Evolutionary conservation across 371 early-diverging fungal species (phyloP).

Genomic region (Mycotypha africana): DNA sequence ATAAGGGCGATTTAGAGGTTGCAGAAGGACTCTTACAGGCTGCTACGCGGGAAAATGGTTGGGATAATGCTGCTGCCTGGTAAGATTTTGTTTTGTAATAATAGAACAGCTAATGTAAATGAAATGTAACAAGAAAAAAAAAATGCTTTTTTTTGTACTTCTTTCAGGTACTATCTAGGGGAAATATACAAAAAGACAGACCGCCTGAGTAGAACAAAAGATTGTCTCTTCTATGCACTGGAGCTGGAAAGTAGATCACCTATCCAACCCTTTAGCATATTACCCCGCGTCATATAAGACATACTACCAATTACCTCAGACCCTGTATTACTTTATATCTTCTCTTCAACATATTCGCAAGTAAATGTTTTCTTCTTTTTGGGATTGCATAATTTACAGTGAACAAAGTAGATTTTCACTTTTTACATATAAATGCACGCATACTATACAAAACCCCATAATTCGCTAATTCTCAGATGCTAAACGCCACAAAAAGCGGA

Average conservation of each 20-base stretch:
- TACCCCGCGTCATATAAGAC: slow-evolving; percentile 31
- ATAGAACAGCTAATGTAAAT: too few relatives aligned
- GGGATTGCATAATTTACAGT: not conserved
- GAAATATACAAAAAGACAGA: slow-evolving; percentile 49
- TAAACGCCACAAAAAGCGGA: too few relatives aligned
- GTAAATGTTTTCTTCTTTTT: not conserved
- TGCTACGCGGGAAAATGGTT: slow-evolving; percentile 50
- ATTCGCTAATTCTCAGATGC: too few relatives aligned
- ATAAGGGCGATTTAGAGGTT: slow-evolving; percentile 35
- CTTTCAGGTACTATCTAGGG: slow-evolving; percentile 47
- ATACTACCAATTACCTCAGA: not conserved
- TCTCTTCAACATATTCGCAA: not conserved
- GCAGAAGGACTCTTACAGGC: slow-evolving; percentile 53
- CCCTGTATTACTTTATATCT: not conserved
- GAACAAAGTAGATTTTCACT: not conserved
- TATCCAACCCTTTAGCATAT: slow-evolving; percentile 51
- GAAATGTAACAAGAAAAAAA: not conserved
- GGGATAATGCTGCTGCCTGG: slow-evolving; percentile 62
- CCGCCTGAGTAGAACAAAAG: slow-evolving; percentile 52
- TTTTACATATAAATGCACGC: too few relatives aligned
- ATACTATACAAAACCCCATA: too few relatives aligned
- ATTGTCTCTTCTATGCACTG: slow-evolving; percentile 66
- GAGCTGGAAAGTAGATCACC: slow-evolving; percentile 65
- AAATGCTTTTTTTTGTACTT: not conserved
- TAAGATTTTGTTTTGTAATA: too few relatives aligned